Percentiles rank a stretch among this genome's conserved stretches.
These are phyloP conservation scores for Malus hybrid DNA, from an alignment of 331 rosid genomes.

Conservation along the genomic window DNA sequence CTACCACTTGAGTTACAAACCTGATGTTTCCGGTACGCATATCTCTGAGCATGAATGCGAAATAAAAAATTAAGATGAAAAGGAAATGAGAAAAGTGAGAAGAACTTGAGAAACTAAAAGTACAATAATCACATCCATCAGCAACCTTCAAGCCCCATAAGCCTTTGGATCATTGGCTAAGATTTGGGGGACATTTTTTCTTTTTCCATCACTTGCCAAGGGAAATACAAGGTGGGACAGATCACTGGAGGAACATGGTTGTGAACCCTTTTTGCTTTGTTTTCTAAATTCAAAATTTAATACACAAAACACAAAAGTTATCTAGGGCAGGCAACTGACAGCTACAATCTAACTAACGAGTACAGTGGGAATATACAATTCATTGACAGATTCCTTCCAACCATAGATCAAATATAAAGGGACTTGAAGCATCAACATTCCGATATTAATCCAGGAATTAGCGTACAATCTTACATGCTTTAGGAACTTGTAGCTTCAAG, in stretches of 20 bases:
- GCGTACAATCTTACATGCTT: not conserved
- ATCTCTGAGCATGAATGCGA: too few species aligned
- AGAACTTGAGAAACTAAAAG: not conserved
- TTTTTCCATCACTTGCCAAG: not conserved
- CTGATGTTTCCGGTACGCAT: too few species aligned
- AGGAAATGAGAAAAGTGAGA: too few species aligned
- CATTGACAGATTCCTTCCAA: slow-evolving; percentile 7
- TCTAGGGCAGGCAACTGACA: not conserved
- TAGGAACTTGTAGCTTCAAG: slow-evolving; percentile 26
- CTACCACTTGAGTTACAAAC: not conserved
- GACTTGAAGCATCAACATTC: not conserved
- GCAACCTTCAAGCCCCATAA: not conserved
- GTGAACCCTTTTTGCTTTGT: not conserved
- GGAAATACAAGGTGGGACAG: slow-evolving; percentile 11
- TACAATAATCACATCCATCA: slow-evolving; percentile 4
- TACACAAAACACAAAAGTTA: not conserved
- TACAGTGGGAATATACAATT: not conserved
- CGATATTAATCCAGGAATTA: not conserved
- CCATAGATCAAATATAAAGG: not conserved
- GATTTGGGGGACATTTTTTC: not conserved
- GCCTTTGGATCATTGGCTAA: not conserved
- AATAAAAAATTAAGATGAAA: not conserved
- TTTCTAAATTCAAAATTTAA: not conserved
- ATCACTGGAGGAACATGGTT: not conserved
- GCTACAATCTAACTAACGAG: not conserved